Evolutionary conservation across 768 basidiomycete species (phyloP).

Genomic region (Hebeloma cylindrosporum): DNA sequence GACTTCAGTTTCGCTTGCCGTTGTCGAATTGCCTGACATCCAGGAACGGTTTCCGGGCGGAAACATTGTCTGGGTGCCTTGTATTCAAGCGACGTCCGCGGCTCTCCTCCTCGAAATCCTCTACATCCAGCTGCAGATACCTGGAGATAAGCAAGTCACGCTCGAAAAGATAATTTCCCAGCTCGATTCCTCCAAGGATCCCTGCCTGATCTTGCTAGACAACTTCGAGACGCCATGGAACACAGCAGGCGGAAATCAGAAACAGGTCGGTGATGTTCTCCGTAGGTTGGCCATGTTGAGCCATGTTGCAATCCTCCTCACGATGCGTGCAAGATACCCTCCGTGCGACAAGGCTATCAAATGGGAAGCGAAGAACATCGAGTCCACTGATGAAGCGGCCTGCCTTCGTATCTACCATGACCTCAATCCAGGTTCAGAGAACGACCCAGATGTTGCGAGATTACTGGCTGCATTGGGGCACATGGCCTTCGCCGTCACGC

Average conservation of each 20-base stretch:
- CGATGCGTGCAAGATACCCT: constrained; percentile 31
- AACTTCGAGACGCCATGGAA: constrained; percentile 44
- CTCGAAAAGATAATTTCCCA: constrained; percentile 22
- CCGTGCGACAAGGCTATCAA: constrained; percentile 26
- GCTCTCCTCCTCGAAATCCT: constrained; percentile 26
- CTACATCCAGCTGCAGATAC: constrained; percentile 21
- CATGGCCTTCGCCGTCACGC: constrained; percentile 34
- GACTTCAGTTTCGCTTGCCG: constrained; percentile 35
- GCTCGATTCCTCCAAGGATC: constrained; percentile 21
- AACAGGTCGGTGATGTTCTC: constrained; percentile 25
- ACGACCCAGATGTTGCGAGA: constrained; percentile 21
- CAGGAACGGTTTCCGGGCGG: constrained; percentile 14
- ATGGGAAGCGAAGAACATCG: constrained; percentile 21
- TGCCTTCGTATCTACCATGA: constrained; percentile 22
- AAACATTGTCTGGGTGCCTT: constrained; percentile 35
- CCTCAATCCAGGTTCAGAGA: constrained; percentile 19
- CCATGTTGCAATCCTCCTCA: constrained; percentile 32
- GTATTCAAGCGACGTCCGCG: constrained; percentile 29
- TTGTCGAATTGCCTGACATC: constrained; percentile 26
- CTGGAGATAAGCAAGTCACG: constrained; percentile 19
- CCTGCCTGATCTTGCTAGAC: constrained; percentile 35
- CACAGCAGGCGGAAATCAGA: constrained; percentile 16
- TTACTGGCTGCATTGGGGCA: constrained; percentile 26
- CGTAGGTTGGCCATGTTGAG: constrained; percentile 22
- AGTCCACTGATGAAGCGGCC: constrained; percentile 18